Evolutionary conservation across 1,284 basidiomycete species (phyloP).

Genomic region (Hypsizygus ulmarius): DNA sequence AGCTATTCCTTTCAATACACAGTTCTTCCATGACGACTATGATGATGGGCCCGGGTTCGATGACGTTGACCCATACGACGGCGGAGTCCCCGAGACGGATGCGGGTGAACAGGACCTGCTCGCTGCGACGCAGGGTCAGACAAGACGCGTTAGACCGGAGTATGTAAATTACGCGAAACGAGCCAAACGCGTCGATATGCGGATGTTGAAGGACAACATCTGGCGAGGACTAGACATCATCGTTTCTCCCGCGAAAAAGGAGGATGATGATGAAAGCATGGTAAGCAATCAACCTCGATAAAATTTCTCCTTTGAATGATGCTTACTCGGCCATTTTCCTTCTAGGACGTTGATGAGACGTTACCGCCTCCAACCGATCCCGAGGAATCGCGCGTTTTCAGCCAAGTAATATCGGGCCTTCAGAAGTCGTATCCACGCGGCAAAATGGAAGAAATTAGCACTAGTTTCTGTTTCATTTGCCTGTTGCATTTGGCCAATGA

Average conservation of each 20-base stretch:
- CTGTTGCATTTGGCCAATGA: slow-evolving; percentile 94
- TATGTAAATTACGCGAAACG: slow-evolving; percentile 94
- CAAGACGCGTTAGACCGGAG: slow-evolving; percentile 81
- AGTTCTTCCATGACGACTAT: slow-evolving; percentile 95
- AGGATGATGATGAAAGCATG: slow-evolving; percentile 51
- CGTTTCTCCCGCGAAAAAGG: slow-evolving; percentile 37
- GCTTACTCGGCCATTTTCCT: slow-evolving; percentile 2
- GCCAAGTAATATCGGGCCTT: slow-evolving; percentile 80
- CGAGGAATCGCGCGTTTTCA: slow-evolving; percentile 73
- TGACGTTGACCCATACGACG: slow-evolving; percentile 60
- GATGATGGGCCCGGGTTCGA: slow-evolving; percentile 81
- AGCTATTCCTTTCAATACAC: slow-evolving; percentile 85
- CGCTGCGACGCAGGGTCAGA: slow-evolving; percentile 76
- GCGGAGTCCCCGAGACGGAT: slow-evolving; percentile 45
- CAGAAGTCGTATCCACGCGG: slow-evolving; percentile 84
- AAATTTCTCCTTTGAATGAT: slow-evolving; percentile 5
- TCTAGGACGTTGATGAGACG: slow-evolving; percentile 53
- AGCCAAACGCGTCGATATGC: slow-evolving; percentile 95
- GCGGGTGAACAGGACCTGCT: slow-evolving; percentile 84
- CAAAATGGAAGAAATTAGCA: slow-evolving; percentile 97
- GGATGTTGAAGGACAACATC: slow-evolving; percentile 96
- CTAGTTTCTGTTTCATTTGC: slow-evolving; percentile 99
- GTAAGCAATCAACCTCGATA: slow-evolving; percentile 33
- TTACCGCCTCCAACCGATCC: slow-evolving; percentile 51
- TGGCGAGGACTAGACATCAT: slow-evolving; percentile 88